Evolutionary conservation across 1,139 yeast species (phyloP).

Genomic region (Suhomyces yuchorum): DNA sequence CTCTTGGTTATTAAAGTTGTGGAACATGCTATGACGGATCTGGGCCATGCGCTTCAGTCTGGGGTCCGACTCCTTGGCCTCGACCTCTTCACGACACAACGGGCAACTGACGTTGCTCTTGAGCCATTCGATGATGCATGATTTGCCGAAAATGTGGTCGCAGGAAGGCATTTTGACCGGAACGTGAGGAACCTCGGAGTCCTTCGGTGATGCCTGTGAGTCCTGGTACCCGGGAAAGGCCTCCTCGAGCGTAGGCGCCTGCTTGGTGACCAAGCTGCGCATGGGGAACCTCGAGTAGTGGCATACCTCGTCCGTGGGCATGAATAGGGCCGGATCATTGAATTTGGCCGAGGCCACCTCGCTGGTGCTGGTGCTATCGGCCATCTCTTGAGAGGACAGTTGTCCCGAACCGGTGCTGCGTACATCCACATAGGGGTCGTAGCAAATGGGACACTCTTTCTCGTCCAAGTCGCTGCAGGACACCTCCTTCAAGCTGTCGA

Average conservation of each 20-base stretch:
- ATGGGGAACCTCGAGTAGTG: slow-evolving; percentile 39
- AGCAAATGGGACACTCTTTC: slow-evolving; percentile 47
- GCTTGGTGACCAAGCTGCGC: slow-evolving; percentile 28
- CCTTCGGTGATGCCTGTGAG: slow-evolving; percentile 12
- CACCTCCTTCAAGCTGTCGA: slow-evolving; percentile 35
- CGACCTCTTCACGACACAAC: slow-evolving; percentile 47
- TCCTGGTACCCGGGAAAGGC: slow-evolving; percentile 35
- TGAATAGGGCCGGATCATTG: slow-evolving; percentile 42
- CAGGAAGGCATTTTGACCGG: slow-evolving; percentile 51
- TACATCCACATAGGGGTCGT: slow-evolving; percentile 33
- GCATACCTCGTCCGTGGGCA: slow-evolving; percentile 41
- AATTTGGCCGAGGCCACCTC: slow-evolving; percentile 18
- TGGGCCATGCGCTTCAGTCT: slow-evolving; percentile 17
- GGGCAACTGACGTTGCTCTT: slow-evolving; percentile 47
- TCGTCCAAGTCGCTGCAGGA: slow-evolving; percentile 23
- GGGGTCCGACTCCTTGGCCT: slow-evolving; percentile 23
- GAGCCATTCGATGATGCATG: slow-evolving; percentile 49
- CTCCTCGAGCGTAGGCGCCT: slow-evolving; percentile 29
- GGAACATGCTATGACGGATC: slow-evolving; percentile 15
- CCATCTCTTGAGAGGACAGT: not conserved
- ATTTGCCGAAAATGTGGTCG: slow-evolving; percentile 44
- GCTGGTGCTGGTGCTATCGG: not conserved
- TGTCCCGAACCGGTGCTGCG: not conserved
- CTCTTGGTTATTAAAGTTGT: slow-evolving; percentile 19
- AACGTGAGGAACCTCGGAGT: slow-evolving; percentile 31